These are phyloP conservation scores for Cladophialophora chaetospira DNA, from an alignment of 2,329 filamentous ascomycete species.

Conservation along the genomic window DNA sequence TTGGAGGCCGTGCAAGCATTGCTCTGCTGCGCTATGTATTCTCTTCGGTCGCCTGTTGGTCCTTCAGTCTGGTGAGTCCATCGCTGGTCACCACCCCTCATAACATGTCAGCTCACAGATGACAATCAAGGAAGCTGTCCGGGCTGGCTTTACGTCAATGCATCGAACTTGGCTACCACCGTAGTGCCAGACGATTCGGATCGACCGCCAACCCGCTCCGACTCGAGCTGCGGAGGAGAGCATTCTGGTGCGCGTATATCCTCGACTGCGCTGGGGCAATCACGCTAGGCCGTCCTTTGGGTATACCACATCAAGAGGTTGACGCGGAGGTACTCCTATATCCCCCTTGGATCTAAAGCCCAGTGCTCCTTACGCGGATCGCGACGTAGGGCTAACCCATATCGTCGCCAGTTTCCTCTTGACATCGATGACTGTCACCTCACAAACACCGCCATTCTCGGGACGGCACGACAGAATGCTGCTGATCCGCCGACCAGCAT, in stretches of 20 bases:
- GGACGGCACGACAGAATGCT: neutral
- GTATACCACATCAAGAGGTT: conserved; percentile 47
- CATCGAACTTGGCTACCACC: conserved; percentile 34
- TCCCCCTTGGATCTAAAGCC: neutral
- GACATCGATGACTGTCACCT: neutral
- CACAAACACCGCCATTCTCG: neutral
- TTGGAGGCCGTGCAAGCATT: conserved; percentile 32
- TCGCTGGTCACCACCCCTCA: neutral
- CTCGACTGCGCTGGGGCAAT: conserved; percentile 45
- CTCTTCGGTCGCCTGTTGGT: conserved; percentile 31
- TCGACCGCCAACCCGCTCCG: conserved; percentile 35
- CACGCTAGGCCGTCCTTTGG: conserved; percentile 44
- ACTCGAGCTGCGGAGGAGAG: conserved; percentile 46
- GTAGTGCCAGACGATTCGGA: conserved; percentile 13
- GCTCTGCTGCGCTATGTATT: conserved; percentile 33
- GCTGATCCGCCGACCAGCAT: neutral
- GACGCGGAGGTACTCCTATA: conserved; percentile 39
- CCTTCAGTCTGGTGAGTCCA: conserved; percentile 31
- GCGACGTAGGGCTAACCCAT: neutral
- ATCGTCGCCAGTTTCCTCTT: neutral
- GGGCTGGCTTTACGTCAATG: conserved; percentile 36
- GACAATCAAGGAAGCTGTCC: conserved; percentile 31
- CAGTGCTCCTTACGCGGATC: too few relatives aligned
- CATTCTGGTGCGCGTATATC: conserved; percentile 49
- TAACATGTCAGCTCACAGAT: neutral